Evolutionary conservation across 345 rosid species (phyloP), one percentile per base, ranked within the genome.

Genomic region (Acer negundo): DNA sequence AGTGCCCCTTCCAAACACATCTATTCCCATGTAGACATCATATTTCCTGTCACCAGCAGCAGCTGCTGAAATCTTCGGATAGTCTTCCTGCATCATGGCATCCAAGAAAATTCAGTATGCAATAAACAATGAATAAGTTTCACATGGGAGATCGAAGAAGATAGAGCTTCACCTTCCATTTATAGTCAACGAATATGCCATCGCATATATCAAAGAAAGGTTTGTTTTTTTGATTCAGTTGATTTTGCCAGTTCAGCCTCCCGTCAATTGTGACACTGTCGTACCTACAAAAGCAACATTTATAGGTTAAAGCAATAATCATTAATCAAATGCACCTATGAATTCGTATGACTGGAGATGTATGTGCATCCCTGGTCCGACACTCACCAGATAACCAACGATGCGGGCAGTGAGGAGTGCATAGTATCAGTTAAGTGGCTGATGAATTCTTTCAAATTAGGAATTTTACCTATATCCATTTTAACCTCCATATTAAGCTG

Each of bases 1-100:
- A 22, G 97, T 89, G 35, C 63, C 72, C 81, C 99, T 89, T 70
- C 98, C 98, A 66, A 85, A 91, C 56, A 92, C 95, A 80, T 92
- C 96, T 74, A 92, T 90, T 75, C 98, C 98, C 93, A 93, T 88
- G 76, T 93, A 93, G 42, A 95, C 92, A 80, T 95, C 97, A 15
- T 70, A 90, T 80, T 88, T 89, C 80, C 99, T 87, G 67, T 87
- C 89, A 35, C 94, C 94, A 1, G 98, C 96, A 76, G 82, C 84
- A 53, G 82, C 84, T 67, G 94, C 97, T 72, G 96, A 92, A 73
- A 78, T 79, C 77, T 85, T 83, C 0, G 93, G 94, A 73, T 87
- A 87, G 63, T 80, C 69, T 84, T 85, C 87, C 98, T 95, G 80
- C 80, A 72, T 26, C 80, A 69, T 26, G n/a, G 65, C 17, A 75